A percentile compares a stretch with the other conserved stretches of the same genome.
phyloP scores from a whole-genome alignment of 164 flowering plant species.

The Berberis vulgaris region DNA sequence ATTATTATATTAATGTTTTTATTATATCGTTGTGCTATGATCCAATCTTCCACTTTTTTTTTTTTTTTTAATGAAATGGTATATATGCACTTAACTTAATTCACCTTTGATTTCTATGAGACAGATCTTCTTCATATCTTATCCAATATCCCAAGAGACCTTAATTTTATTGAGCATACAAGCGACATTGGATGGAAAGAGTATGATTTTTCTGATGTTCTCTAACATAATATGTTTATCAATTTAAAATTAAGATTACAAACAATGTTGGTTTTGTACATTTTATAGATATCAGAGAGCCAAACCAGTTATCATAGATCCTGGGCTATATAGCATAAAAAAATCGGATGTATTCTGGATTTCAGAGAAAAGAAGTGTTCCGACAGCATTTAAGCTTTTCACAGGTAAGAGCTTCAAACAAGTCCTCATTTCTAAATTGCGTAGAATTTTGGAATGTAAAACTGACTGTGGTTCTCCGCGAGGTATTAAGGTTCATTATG shows the following conservation, averaged over 20 bases:
- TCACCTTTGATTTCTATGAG: background rate
- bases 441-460: no score
- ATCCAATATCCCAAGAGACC: constrained; percentile 46
- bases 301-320: constrained; percentile 76
- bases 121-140: constrained; percentile 63
- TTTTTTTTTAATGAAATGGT: no score
- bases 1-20: no score
- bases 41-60: no score
- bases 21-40: no score
- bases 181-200: constrained; percentile 93
- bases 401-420: constrained; percentile 43
- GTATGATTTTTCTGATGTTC: constrained; percentile 25
- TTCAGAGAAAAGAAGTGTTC: constrained; percentile 50
- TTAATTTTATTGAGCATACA: constrained; percentile 83
- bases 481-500: no score
- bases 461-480: no score
- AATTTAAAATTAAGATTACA: background rate
- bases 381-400: constrained; percentile 68
- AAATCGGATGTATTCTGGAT: constrained; percentile 79
- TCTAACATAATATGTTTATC: background rate
- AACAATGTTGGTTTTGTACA: background rate
- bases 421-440: no score
- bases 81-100: background rate
- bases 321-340: constrained; percentile 51
- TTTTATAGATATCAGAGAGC: constrained; percentile 66